Base-by-base conservation (phyloP, 2,329 filamentous ascomycete species). In the Huntiella bhutanensis region DNA sequence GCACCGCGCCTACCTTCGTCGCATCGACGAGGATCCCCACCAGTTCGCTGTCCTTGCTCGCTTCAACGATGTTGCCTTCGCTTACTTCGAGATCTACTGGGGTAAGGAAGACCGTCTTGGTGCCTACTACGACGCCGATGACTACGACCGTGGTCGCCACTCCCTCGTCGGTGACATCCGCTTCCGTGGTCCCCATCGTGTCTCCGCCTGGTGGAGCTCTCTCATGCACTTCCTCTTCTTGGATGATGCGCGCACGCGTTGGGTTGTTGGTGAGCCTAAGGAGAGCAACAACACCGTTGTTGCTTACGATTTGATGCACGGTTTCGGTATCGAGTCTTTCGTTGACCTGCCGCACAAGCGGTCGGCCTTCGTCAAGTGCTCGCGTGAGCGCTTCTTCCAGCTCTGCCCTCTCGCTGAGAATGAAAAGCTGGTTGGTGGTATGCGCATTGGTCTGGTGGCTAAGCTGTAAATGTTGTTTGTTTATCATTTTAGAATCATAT, bases 1-100 rank as follows among this genome's bases (percentile, higher is more conserved):
- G 58, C 82, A 87, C 59, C 70, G 74, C 51, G 70, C 76, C 54
- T 87, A 88, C 59, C 67, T 86, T 44, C 68, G 71, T 28, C 71
- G 71, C 52, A 68, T 80, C 46, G 75, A 84, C 55, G 69, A 73
- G 39, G 82, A 87, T 57, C 74, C 78, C 22, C 82, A 87, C 59
- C 73, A 79, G 51, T 63, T 85, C 45, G 73, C 77, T 17, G 64
- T 87, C 40, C 65, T 87, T 49, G 82, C 76, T 5, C 70, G 71
- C 19, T 88, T 84, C 57, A 72, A 87, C 47, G 77, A 80, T 28
- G 69, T 67, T 2, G 71, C 66, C 41, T 87, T 87, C 58, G 77
- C 80, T 0, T 87, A 87, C 58, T 86, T 82, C 57, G 82, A 88
- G 59, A 66, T 86, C 1, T 87, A 86, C 59, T 87, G 80, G 80